phyloP scores from a whole-genome alignment of 2,329 filamentous ascomycete species.

The Sarocladium brachiariae region DNA sequence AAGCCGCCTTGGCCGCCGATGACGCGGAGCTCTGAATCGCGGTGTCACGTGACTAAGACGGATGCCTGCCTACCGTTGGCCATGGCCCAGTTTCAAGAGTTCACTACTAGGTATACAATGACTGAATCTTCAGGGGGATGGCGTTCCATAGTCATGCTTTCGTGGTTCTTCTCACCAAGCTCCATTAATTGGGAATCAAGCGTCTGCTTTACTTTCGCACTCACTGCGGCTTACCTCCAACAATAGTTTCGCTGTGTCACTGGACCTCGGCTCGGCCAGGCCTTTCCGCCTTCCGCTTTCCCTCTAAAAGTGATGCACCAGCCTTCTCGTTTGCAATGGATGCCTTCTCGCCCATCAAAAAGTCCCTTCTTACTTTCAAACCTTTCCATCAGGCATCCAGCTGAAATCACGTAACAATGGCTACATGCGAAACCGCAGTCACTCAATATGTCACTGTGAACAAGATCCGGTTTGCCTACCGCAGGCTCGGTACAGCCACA shows the following conservation, averaged over 20 bases:
- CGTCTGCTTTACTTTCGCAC: no score
- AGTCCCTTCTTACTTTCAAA: no score
- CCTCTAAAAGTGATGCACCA: neutral
- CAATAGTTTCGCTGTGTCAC: neutral
- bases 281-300: neutral
- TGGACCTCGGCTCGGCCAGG: constrained; percentile 1
- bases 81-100: no score
- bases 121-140: no score
- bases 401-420: constrained; percentile 17
- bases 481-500: constrained; percentile 21
- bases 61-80: no score
- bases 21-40: neutral
- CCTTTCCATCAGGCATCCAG: neutral
- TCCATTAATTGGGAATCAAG: neutral
- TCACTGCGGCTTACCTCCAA: no score
- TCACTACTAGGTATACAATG: no score
- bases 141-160: no score
- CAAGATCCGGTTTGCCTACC: constrained; percentile 25
- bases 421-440: constrained; percentile 22
- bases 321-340: no score
- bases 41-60: constrained; percentile 7
- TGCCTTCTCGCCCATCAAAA: no score
- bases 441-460: constrained; percentile 23
- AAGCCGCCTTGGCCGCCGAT: no score
- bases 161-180: neutral